These are phyloP conservation scores for Glonium stellatum DNA, from an alignment of 495 filamentous ascomycete genomes.

Conservation along the genomic window DNA sequence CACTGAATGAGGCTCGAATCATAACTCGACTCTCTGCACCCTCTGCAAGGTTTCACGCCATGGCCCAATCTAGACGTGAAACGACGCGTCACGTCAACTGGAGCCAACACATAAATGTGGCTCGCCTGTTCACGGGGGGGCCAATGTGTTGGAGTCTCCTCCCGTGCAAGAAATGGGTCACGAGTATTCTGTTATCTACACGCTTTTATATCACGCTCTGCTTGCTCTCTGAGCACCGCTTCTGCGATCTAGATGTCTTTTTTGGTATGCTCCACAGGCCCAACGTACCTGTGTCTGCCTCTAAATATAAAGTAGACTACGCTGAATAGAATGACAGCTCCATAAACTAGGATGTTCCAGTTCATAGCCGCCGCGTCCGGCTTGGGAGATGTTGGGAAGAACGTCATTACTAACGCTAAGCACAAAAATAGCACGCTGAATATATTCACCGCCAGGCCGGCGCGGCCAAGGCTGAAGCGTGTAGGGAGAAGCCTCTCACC, in stretches of 20 bases:
- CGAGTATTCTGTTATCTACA: too few relatives aligned
- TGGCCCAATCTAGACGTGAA: too few relatives aligned
- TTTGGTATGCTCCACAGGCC: constrained; percentile 14
- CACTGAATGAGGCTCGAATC: too few relatives aligned
- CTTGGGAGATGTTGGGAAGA: constrained; percentile 45
- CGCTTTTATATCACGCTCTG: too few relatives aligned
- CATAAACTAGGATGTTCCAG: constrained; percentile 17
- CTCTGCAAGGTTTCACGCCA: too few relatives aligned
- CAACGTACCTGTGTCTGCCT: constrained; percentile 15
- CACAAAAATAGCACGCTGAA: constrained; percentile 40
- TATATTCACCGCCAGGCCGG: constrained; percentile 40
- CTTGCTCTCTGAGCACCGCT: too few relatives aligned
- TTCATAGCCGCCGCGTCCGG: constrained; percentile 28
- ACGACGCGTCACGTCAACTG: too few relatives aligned
- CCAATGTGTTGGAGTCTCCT: too few relatives aligned
- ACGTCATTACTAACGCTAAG: constrained; percentile 47
- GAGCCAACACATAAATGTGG: too few relatives aligned
- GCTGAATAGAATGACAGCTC: constrained; percentile 10
- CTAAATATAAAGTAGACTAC: constrained; percentile 7
- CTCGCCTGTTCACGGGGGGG: too few relatives aligned
- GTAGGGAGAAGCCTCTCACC: not conserved
- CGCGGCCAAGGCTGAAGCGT: not conserved
- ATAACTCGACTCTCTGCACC: too few relatives aligned
- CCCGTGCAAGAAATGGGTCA: too few relatives aligned
- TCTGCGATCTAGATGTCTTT: not conserved